Conservation (phyloP, 768 basidiomycete species). For the Rickenella mellea region DNA sequence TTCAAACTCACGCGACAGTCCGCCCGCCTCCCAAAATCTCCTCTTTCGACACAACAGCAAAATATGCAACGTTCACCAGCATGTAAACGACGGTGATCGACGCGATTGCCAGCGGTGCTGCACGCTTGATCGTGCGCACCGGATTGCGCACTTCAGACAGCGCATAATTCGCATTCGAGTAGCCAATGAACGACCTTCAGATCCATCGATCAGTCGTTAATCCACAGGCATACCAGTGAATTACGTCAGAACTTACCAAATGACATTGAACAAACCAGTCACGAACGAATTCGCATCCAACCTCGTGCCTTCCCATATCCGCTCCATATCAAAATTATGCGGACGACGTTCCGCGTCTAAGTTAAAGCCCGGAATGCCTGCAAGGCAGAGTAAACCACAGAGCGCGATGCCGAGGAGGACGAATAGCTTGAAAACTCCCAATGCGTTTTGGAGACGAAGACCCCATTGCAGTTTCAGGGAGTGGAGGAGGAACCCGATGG, state of each 20-base stretch:
- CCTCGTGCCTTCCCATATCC: conserved; percentile 55
- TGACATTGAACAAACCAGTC: conserved; percentile 57
- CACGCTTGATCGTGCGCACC: conserved; percentile 35
- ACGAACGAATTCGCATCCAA: conserved; percentile 48
- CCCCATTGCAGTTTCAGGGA: conserved; percentile 45
- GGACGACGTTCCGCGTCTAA: conserved; percentile 38
- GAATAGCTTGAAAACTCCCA: conserved; percentile 54
- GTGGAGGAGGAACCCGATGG: conserved; percentile 49
- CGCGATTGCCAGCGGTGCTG: conserved; percentile 34
- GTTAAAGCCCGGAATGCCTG: conserved; percentile 37
- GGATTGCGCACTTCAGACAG: conserved; percentile 40
- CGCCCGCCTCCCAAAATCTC: conserved; percentile 32
- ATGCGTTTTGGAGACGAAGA: conserved; percentile 50
- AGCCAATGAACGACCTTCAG: conserved; percentile 66
- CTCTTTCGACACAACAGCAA: conserved; percentile 31
- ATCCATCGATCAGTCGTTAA: too few species aligned
- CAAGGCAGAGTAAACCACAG: conserved; percentile 47
- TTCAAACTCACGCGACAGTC: conserved; percentile 37
- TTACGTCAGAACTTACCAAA: conserved; percentile 50
- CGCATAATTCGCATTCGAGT: conserved; percentile 67
- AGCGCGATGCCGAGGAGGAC: conserved; percentile 41
- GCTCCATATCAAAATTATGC: conserved; percentile 50
- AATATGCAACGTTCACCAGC: conserved; percentile 33
- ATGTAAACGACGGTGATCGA: conserved; percentile 38
- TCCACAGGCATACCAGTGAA: background rate